Conservation (phyloP, 805 yeast genomes). For the Nakazawaea molendinolei region DNA sequence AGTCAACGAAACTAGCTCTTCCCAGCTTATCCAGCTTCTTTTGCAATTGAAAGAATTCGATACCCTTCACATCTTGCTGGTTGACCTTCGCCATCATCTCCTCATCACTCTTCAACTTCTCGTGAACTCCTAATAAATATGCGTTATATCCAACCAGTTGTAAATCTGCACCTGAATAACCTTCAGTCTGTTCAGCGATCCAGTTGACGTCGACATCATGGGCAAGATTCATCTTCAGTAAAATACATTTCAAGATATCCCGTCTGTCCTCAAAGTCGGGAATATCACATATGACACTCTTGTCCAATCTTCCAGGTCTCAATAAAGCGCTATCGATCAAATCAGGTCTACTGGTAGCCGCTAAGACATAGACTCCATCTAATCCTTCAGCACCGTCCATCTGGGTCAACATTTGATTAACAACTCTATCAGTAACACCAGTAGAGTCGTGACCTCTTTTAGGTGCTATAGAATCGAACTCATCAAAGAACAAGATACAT, state of each 20-base stretch:
- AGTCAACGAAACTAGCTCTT: too few relatives aligned
- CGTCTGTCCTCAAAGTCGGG: constrained; percentile 66
- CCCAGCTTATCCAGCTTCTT: too few relatives aligned
- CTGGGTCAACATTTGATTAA: constrained; percentile 92
- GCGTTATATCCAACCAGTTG: constrained; percentile 92
- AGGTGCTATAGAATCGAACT: constrained; percentile 95
- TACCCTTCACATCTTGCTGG: constrained; percentile 9
- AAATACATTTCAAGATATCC: constrained; percentile 60
- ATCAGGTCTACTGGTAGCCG: constrained; percentile 96
- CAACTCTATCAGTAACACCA: constrained; percentile 96
- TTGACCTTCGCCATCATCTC: constrained; percentile 18
- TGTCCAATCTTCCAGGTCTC: constrained; percentile 95
- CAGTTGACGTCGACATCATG: constrained; percentile 43
- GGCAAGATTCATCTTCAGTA: constrained; percentile 52
- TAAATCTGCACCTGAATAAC: constrained; percentile 91
- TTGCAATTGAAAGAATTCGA: constrained; percentile 39
- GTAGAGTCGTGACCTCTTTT: constrained; percentile 97
- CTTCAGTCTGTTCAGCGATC: constrained; percentile 57
- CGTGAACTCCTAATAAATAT: constrained; percentile 77
- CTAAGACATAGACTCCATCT: constrained; percentile 93
- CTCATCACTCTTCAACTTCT: constrained; percentile 47
- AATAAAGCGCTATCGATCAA: constrained; percentile 89
- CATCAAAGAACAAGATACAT: constrained; percentile 88
- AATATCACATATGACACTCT: constrained; percentile 83
- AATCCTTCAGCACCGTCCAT: constrained; percentile 99